Evolutionary conservation across 1,139 yeast species (phyloP).

Genomic region (Lodderomyces parapsilosis): DNA sequence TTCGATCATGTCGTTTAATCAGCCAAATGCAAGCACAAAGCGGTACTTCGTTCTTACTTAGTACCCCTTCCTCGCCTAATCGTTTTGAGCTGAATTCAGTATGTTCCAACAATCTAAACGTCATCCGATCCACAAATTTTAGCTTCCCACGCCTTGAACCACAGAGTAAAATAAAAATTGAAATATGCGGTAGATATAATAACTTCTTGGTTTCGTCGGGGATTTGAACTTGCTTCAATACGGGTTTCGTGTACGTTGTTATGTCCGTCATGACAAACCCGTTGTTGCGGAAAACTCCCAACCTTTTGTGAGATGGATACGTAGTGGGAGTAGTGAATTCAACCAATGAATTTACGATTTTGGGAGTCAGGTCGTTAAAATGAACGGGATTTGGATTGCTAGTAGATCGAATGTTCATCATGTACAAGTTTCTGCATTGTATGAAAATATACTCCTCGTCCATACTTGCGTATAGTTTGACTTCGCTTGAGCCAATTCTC

Average conservation of each 20-base stretch:
- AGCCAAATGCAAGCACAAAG: conserved; percentile 36
- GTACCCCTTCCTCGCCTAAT: conserved; percentile 16
- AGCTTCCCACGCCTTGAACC: conserved; percentile 27
- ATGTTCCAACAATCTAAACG: conserved; percentile 21
- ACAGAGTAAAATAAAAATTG: conserved; percentile 40
- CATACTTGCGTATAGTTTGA: conserved; percentile 16
- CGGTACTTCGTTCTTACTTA: conserved; percentile 33
- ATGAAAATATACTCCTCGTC: conserved; percentile 25
- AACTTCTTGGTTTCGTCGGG: conserved; percentile 39
- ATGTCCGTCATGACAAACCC: conserved; percentile 44
- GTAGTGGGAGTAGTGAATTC: conserved; percentile 10
- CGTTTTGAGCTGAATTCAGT: conserved; percentile 18
- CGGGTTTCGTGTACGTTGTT: conserved; percentile 25
- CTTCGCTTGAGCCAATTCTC: conserved; percentile 25
- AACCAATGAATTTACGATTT: conserved; percentile 18
- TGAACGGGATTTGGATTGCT: conserved; percentile 40
- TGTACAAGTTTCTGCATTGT: conserved; percentile 42
- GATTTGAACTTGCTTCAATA: conserved; percentile 32
- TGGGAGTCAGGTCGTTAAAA: conserved; percentile 36
- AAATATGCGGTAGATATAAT: conserved; percentile 29
- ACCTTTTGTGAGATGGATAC: conserved; percentile 11
- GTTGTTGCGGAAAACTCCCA: conserved; percentile 48
- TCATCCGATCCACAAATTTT: conserved; percentile 35
- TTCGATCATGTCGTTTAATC: conserved; percentile 27
- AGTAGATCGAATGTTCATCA: conserved; percentile 32